Percentiles rank a stretch among this genome's conserved stretches.
phyloP scores from a whole-genome alignment of 2,329 filamentous ascomycete genomes.

The Nemania serpens region DNA sequence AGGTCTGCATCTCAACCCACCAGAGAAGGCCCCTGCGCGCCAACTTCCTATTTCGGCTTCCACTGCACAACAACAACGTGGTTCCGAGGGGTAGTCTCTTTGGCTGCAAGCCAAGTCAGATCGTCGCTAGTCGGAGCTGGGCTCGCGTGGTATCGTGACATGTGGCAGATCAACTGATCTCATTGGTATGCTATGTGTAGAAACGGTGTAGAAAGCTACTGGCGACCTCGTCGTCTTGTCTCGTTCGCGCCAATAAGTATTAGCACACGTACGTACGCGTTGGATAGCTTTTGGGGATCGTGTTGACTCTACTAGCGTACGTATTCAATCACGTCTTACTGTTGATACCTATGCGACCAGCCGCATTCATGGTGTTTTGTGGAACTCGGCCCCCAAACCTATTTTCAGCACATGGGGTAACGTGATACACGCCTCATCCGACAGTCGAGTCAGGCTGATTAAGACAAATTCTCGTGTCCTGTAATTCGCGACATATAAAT shows the following conservation, averaged over 20 bases:
- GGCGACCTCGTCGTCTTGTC: not conserved
- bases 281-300: not conserved
- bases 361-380: conserved; percentile 9
- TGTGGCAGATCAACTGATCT: conserved; percentile 13
- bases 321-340: not conserved
- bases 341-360: not conserved
- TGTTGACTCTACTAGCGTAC: not conserved
- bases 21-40: not conserved
- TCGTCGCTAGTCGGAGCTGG: conserved; percentile 7
- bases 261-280: not conserved
- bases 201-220: not conserved
- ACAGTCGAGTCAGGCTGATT: not conserved
- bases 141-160: conserved; percentile 20
- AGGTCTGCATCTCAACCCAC: conserved; percentile 4
- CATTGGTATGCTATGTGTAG: not conserved
- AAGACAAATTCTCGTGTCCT: not conserved
- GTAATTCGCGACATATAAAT: not conserved
- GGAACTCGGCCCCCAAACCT: conserved; percentile 24
- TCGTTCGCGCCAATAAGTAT: not conserved
- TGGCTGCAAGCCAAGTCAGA: conserved; percentile 6
- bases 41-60: conserved; percentile 22
- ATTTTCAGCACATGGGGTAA: conserved; percentile 18
- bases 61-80: conserved; percentile 17
- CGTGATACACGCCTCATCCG: conserved; percentile 4
- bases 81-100: conserved; percentile 1